Conservation (phyloP, 352 stramenopile species). For the Phytophthora pisi region DNA sequence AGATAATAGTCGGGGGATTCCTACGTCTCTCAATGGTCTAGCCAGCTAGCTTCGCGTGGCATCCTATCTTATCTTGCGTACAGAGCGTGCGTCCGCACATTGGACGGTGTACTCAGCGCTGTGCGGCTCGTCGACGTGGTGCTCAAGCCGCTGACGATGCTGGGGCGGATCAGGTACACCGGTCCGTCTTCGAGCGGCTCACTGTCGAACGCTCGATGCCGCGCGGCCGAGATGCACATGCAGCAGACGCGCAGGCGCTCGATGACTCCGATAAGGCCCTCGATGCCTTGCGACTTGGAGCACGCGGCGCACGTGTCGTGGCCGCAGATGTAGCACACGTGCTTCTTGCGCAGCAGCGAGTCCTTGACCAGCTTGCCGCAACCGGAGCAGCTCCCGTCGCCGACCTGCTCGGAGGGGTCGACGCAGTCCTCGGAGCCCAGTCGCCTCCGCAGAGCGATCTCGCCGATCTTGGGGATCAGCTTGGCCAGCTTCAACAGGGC, state of each 20-base stretch:
- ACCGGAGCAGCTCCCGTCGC: constrained; percentile 34
- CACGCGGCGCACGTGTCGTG: constrained; percentile 44
- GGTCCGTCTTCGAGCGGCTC: constrained; percentile 21
- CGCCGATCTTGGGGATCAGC: constrained; percentile 38
- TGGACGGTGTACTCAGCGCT: constrained; percentile 18
- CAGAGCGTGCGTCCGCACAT: constrained; percentile 8
- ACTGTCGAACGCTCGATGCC: constrained; percentile 39
- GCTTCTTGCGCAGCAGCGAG: constrained; percentile 40
- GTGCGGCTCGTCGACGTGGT: constrained; percentile 24
- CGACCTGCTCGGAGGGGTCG: constrained; percentile 12
- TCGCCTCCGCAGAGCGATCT: constrained; percentile 38
- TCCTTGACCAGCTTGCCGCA: constrained; percentile 38
- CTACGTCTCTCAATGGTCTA: constrained; percentile 15
- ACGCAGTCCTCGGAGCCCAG: constrained; percentile 32
- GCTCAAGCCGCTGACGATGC: constrained; percentile 26
- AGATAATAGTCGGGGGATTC: constrained; percentile 24
- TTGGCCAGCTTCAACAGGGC: constrained; percentile 39
- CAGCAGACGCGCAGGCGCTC: constrained; percentile 47
- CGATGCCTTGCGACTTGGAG: constrained; percentile 44
- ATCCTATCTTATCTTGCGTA: constrained; percentile 7
- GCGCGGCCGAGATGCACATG: constrained; percentile 41
- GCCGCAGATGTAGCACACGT: constrained; percentile 48
- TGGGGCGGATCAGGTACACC: constrained; percentile 27
- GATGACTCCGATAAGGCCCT: constrained; percentile 46
- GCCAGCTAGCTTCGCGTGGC: constrained; percentile 8